These are phyloP conservation scores for Tirmania nivea DNA, from an alignment of 495 filamentous ascomycete species.

Conservation along the genomic window DNA sequence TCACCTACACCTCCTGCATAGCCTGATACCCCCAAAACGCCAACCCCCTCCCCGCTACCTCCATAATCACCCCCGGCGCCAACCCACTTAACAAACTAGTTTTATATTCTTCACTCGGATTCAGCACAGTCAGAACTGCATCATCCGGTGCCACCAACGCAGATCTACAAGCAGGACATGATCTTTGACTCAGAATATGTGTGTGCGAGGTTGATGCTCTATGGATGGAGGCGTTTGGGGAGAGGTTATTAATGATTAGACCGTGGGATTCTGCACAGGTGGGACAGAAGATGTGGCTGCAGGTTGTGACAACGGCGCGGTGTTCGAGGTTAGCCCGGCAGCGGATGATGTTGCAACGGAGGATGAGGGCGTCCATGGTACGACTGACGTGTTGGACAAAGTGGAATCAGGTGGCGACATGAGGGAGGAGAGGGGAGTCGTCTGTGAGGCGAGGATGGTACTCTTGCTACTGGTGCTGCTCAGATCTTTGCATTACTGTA, in stretches of 20 bases:
- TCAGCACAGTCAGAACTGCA: slow-evolving; percentile 50
- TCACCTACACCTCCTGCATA: slow-evolving; percentile 61
- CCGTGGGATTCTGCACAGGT: slow-evolving; percentile 49
- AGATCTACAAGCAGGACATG: slow-evolving; percentile 67
- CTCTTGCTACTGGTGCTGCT: no score
- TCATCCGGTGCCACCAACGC: slow-evolving; percentile 53
- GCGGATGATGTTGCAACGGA: slow-evolving; percentile 65
- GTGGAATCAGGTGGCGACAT: no score
- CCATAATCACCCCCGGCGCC: slow-evolving; percentile 67
- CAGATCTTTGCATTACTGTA: no score
- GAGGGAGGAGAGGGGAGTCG: neutral
- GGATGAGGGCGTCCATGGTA: slow-evolving; percentile 20
- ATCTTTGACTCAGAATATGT: slow-evolving; percentile 26
- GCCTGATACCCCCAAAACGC: slow-evolving; percentile 85
- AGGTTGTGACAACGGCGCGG: slow-evolving; percentile 73
- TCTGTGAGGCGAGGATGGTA: neutral
- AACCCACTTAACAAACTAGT: slow-evolving; percentile 73
- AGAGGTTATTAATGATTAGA: slow-evolving; percentile 31
- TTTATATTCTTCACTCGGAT: slow-evolving; percentile 84
- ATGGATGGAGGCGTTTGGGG: no score
- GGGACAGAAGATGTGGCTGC: slow-evolving; percentile 76
- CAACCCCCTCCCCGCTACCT: slow-evolving; percentile 65
- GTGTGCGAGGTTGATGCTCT: no score
- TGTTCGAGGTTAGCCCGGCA: slow-evolving; percentile 54
- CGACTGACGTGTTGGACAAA: slow-evolving; percentile 9